Base-by-base conservation (phyloP, 2,329 filamentous ascomycete genomes). In the Nothophaeocryptopus gaeumannii region DNA sequence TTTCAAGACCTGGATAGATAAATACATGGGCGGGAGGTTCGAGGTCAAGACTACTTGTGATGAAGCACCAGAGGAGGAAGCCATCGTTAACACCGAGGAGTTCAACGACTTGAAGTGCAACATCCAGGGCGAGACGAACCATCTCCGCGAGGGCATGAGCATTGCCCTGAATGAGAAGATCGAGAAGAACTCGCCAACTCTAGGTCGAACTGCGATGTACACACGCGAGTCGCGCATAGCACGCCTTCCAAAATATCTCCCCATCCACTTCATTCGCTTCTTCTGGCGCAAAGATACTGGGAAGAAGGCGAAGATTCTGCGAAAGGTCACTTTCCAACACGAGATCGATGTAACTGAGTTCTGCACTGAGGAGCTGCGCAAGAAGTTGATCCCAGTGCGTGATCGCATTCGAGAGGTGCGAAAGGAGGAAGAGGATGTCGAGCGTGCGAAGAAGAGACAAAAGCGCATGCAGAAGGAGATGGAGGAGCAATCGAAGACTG, bases 261-360 rank as follows among this genome's bases (percentile, higher is more conserved):
- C 93, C 0, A 89, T 99, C 3, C 93, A 99, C 71, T 96, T 99
- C 69, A 88, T 99, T 49, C 89, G 93, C 58, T 99, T 99, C 75
- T 96, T 92, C 76, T 99, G 93, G 93, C 92, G 95, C 67, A 84
- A 86, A 39, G 89, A 95, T 60, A 90, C 89, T 3, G 86, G 95
- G 71, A 97, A 97, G 77, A 99, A 99, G 78, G 91, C 92, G 59
- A 99, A 99, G 79, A 99, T 99, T 63, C 92, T 99, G 88, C 88
- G 91, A 68, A 99, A 97, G 74, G 93, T 99, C 50, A 92, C 89
- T 0, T 99, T 99, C 68, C 92, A 92, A 5, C 84, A 88, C 43
- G 93, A 99, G 71, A 77, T 99, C 31, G 93, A 99, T 64, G 83
- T 89, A 34, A 84, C 95, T 15, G 93, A 99, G 67, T 96, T 96